Base-by-base conservation (phyloP, 169 alveolate species). In the Plasmodium falciparum region DNA sequence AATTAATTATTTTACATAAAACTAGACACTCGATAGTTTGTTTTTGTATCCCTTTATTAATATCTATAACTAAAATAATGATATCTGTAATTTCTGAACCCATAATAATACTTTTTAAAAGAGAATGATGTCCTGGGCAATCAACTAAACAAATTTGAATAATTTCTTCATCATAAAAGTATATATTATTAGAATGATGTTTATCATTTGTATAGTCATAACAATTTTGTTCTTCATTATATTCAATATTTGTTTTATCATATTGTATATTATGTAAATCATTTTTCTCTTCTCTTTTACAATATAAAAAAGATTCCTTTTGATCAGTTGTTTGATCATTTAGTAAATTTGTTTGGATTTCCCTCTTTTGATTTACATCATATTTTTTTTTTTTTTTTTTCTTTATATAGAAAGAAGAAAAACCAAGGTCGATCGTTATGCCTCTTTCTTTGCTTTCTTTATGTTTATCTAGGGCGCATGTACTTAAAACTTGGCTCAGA, bases 71-170 rank as follows among this genome's bases (percentile, higher is more conserved):
- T 73, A 97, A 85, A 62, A 97, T 93, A 94, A 96, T 95, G 49
- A 94, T 74, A 90, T 97, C 99, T 15, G 97, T 97, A 52, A 97
- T 97, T 9, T 96, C 94, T 9, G 98, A 98, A 17, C 99, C 99
- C 66, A 98, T 97, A 43, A 97, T 95, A 17, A 97, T 95, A 4
- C 98, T 96, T 75, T 95, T 95, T 65, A 97, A 93, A 54, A 97
- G 85, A n/a, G 98, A 95, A 17, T 98, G 98, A 90, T 97, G 99
- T 1, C 99, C 99, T 9, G 99, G 99, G 59, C 99, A 97, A 93
- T 97, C 99, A 8, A 97, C 99, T 56, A 97, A 89, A 13, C 99
- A 97, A 61, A 97, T 86, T 89, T 96, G 96, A 59, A 95, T 76
- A 85, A 61, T 69, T 74, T 92, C 74, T 33, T 69, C 62, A 62